phyloP scores from a whole-genome alignment of 1,284 basidiomycete genomes.

The Kalmanozyma brasiliensis region DNA sequence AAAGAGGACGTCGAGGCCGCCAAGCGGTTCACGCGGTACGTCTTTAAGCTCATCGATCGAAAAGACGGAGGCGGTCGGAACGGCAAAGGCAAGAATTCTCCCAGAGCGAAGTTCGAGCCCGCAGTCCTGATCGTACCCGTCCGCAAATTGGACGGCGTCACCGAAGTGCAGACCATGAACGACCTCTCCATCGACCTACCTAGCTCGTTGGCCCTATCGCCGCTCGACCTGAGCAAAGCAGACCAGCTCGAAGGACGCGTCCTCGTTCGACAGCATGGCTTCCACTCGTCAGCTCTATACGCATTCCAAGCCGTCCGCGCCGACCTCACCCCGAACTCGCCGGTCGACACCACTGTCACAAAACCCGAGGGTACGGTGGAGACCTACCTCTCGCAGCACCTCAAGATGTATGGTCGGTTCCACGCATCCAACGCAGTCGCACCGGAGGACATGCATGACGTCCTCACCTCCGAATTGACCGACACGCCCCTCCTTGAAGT shows the following conservation, averaged over 20 bases:
- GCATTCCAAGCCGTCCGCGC: slow-evolving; percentile 5
- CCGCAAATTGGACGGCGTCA: not conserved
- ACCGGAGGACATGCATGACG: not conserved
- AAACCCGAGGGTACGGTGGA: too few relatives aligned
- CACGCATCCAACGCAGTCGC: not conserved
- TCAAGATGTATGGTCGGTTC: slow-evolving; percentile 14
- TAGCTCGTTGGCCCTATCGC: not conserved
- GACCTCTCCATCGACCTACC: slow-evolving; percentile 12
- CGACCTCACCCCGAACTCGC: slow-evolving; percentile 11
- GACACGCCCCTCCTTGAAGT: slow-evolving; percentile 14
- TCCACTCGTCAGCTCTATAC: slow-evolving; percentile 14
- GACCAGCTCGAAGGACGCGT: slow-evolving; percentile 5
- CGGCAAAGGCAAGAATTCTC: not conserved
- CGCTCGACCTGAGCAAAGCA: not conserved
- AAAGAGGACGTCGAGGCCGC: slow-evolving; percentile 6
- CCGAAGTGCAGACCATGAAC: not conserved
- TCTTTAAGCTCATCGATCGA: slow-evolving; percentile 12
- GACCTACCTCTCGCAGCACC: slow-evolving; percentile 22
- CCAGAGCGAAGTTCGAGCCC: too few relatives aligned
- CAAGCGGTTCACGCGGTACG: slow-evolving; percentile 14
- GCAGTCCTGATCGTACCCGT: slow-evolving; percentile 23
- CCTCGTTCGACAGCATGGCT: slow-evolving; percentile 22
- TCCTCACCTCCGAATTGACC: slow-evolving; percentile 6
- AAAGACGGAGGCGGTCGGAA: slow-evolving; percentile 5
- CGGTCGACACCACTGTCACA: not conserved